Evolutionary conservation across 1,139 yeast genomes (phyloP).

Genomic region (Geotrichum klebahnii): DNA sequence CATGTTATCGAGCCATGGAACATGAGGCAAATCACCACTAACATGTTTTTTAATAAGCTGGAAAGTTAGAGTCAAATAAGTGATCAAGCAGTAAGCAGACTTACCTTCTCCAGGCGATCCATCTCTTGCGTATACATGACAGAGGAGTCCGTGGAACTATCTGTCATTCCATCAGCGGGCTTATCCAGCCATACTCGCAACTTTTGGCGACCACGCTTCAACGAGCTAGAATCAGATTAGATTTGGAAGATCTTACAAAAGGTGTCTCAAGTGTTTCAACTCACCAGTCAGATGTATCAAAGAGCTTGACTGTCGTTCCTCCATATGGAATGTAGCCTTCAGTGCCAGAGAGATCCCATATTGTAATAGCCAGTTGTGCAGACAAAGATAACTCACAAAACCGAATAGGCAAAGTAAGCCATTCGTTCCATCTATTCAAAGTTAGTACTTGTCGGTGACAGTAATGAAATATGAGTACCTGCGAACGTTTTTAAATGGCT

Average conservation of each 20-base stretch:
- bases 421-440: slow-evolving; percentile 48
- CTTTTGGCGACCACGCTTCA: slow-evolving; percentile 57
- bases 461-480: slow-evolving; percentile 16
- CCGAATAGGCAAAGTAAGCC: slow-evolving; percentile 66
- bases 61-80: slow-evolving; percentile 2
- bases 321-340: slow-evolving; percentile 52
- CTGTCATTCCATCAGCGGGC: slow-evolving; percentile 37
- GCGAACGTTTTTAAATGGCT: slow-evolving; percentile 48
- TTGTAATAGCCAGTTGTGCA: slow-evolving; percentile 55
- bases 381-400: slow-evolving; percentile 65
- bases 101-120: slow-evolving; percentile 46
- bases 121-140: slow-evolving; percentile 34
- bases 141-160: slow-evolving; percentile 34
- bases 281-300: slow-evolving; percentile 44
- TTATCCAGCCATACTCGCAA: slow-evolving; percentile 42
- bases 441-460: neutral
- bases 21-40: slow-evolving; percentile 57
- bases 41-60: slow-evolving; percentile 58
- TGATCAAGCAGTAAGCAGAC: neutral
- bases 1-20: slow-evolving; percentile 74
- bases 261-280: no score
- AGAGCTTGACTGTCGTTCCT: slow-evolving; percentile 55
- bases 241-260: slow-evolving; percentile 2
- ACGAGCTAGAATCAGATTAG: slow-evolving; percentile 36
- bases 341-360: slow-evolving; percentile 63